Conservation (phyloP, 2,329 filamentous ascomycete species). For the Alternaria sp. region DNA sequence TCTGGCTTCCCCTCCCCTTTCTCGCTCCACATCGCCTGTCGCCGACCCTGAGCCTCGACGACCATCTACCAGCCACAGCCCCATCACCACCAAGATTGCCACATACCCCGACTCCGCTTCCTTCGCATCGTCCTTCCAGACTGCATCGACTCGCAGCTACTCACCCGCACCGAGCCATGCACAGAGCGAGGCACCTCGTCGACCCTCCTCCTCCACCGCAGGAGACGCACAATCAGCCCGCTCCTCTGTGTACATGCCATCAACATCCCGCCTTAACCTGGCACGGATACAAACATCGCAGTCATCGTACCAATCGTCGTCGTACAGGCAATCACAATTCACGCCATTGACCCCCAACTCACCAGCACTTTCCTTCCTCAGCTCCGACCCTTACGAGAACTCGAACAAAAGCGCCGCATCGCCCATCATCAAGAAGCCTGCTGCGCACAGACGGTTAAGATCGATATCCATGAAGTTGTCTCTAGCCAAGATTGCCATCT, state of each 20-base stretch:
- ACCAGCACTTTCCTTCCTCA: slow-evolving; percentile 49
- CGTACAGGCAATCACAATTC: slow-evolving; percentile 25
- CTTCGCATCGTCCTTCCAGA: slow-evolving; percentile 32
- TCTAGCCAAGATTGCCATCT: slow-evolving; percentile 50
- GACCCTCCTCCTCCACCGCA: slow-evolving; percentile 35
- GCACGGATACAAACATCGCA: slow-evolving; percentile 27
- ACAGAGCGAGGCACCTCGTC: slow-evolving; percentile 26
- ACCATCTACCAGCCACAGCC: slow-evolving; percentile 42
- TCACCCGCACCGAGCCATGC: slow-evolving; percentile 35
- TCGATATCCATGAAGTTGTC: slow-evolving; percentile 51
- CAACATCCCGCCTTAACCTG: slow-evolving; percentile 28
- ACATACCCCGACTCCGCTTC: slow-evolving; percentile 36
- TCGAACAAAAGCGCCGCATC: slow-evolving; percentile 40
- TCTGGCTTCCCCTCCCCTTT: slow-evolving; percentile 21
- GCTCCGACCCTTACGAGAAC: slow-evolving; percentile 50
- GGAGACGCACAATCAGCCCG: slow-evolving; percentile 27
- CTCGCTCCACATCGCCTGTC: slow-evolving; percentile 36
- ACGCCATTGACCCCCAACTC: slow-evolving; percentile 41
- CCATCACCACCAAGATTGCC: slow-evolving; percentile 30
- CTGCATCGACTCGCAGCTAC: slow-evolving; percentile 37
- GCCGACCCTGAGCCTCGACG: slow-evolving; percentile 34
- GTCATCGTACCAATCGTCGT: slow-evolving; percentile 24
- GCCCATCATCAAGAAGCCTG: slow-evolving; percentile 45
- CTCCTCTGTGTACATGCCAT: slow-evolving; percentile 40
- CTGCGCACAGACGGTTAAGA: slow-evolving; percentile 48